These are phyloP conservation scores for Arctostaphylos glauca DNA, from an alignment of 148 eudicot species.

Conservation along the genomic window DNA sequence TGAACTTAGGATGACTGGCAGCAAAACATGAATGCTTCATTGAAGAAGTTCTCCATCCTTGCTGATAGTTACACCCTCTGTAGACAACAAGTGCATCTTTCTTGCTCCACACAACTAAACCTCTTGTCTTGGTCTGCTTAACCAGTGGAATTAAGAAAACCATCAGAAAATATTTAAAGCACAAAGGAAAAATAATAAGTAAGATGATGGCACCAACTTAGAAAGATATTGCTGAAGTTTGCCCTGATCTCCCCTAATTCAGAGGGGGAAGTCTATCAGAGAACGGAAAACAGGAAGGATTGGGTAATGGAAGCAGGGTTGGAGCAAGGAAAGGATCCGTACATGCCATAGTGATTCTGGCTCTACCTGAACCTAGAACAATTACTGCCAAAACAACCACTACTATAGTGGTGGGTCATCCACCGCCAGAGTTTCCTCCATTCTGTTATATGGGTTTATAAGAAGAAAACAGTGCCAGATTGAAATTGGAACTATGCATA, in stretches of 20 bases:
- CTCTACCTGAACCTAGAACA: no score
- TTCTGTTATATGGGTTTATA: no score
- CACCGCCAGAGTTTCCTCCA: no score
- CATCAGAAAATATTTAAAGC: background rate
- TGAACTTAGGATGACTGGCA: slow-evolving; percentile 13
- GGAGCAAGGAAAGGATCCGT: background rate
- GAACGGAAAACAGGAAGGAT: background rate
- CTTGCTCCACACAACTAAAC: slow-evolving; percentile 84
- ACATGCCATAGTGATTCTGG: background rate
- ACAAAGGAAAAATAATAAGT: background rate
- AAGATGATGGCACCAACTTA: background rate
- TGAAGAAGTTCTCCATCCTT: slow-evolving; percentile 13
- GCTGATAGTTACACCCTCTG: slow-evolving; percentile 61
- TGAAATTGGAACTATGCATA: no score
- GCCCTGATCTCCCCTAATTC: background rate
- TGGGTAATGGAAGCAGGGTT: background rate
- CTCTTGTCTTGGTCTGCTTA: slow-evolving; percentile 81
- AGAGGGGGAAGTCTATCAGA: background rate
- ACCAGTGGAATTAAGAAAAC: slow-evolving; percentile 18
- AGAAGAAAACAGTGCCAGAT: no score
- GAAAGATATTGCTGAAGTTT: slow-evolving; percentile 5
- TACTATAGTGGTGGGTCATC: no score
- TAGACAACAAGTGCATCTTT: slow-evolving; percentile 81
- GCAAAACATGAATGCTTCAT: slow-evolving; percentile 11
- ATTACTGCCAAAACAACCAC: no score